Percentiles rank a stretch among this genome's conserved stretches.
Evolutionary conservation across 129 eudicot species (phyloP).

Genomic region (sunflower (Helianthus annuus)): DNA sequence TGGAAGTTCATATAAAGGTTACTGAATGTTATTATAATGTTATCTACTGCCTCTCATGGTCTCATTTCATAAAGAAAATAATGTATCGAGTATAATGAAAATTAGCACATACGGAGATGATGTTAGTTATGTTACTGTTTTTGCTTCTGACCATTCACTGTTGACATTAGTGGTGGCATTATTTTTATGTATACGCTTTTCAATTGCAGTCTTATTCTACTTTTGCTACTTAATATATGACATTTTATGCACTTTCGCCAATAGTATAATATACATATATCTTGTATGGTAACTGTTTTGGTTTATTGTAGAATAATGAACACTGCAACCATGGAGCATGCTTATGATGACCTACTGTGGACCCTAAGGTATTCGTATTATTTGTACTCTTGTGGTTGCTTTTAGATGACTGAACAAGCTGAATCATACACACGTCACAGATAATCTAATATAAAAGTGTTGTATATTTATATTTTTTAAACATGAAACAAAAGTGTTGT

Average conservation of each 20-base stretch:
- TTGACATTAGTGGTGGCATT: not conserved
- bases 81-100: not conserved
- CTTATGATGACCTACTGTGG: conserved; percentile 89
- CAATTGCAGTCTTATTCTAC: conserved; percentile 13
- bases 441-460: not conserved
- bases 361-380: conserved; percentile 68
- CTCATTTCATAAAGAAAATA: not conserved
- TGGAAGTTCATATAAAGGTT: too few species aligned
- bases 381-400: conserved; percentile 1
- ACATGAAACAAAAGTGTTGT: not conserved
- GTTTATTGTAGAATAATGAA: conserved; percentile 63
- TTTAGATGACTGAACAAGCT: conserved; percentile 22
- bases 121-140: conserved; percentile 8
- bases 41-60: not conserved
- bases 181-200: not conserved
- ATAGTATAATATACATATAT: conserved; percentile 10
- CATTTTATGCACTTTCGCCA: not conserved
- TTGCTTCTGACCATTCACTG: conserved; percentile 3
- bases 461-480: not conserved
- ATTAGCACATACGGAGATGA: not conserved
- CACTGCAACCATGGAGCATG: conserved; percentile 74
- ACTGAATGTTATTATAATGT: not conserved
- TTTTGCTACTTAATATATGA: not conserved
- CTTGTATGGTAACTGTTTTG: conserved; percentile 1
- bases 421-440: conserved; percentile 15